These are phyloP conservation scores for Fennellomyces sp. DNA, from an alignment of 371 early-diverging fungal species.

Conservation along the genomic window DNA sequence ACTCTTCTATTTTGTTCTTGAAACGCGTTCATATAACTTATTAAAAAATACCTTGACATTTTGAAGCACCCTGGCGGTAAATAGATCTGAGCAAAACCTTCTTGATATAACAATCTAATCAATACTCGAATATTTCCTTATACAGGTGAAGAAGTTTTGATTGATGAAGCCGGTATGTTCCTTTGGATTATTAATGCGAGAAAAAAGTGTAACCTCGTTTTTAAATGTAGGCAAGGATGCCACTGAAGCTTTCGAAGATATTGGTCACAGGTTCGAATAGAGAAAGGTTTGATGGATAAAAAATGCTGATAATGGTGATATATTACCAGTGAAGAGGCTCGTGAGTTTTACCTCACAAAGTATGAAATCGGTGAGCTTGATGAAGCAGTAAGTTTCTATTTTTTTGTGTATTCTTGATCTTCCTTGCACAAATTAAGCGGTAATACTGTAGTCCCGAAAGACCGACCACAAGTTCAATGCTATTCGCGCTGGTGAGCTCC, in stretches of 20 bases:
- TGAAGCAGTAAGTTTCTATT: constrained; percentile 22
- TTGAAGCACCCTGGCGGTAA: constrained; percentile 61
- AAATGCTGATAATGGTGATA: too few relatives aligned
- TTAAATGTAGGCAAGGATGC: constrained; percentile 67
- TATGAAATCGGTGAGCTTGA: constrained; percentile 45
- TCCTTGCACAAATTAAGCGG: background rate
- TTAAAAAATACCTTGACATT: background rate
- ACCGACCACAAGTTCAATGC: constrained; percentile 22
- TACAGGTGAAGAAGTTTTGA: constrained; percentile 64
- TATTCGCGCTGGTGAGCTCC: constrained; percentile 49
- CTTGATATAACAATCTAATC: background rate
- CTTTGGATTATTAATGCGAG: background rate
- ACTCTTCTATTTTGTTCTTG: background rate
- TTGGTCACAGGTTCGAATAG: constrained; percentile 91
- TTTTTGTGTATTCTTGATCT: background rate
- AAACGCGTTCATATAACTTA: background rate
- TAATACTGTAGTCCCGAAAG: constrained; percentile 27
- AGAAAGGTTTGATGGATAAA: too few relatives aligned
- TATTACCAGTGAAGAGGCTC: constrained; percentile 76
- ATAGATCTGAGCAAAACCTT: background rate
- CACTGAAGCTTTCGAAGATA: constrained; percentile 88
- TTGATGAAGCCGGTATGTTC: constrained; percentile 53
- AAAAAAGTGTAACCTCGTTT: background rate
- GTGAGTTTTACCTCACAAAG: constrained; percentile 37
- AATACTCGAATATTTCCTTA: too few relatives aligned